Evolutionary conservation across 805 yeast species (phyloP).

Genomic region (Candida insectalens): DNA sequence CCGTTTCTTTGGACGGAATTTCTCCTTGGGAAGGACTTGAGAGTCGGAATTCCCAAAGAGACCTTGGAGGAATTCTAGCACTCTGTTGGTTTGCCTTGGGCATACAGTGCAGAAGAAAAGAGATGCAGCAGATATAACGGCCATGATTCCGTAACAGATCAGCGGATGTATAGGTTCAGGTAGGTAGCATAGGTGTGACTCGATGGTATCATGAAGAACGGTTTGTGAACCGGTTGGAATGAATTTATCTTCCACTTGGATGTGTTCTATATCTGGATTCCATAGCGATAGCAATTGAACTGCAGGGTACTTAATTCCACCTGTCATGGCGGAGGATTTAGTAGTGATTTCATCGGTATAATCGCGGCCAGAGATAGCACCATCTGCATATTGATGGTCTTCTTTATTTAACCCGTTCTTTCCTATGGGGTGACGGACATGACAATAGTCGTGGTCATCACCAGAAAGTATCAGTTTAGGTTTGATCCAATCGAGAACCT

Average conservation of each 20-base stretch:
- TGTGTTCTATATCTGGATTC: conserved; percentile 14
- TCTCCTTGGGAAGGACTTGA: not conserved
- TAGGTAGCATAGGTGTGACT: conserved; percentile 20
- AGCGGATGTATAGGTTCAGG: conserved; percentile 20
- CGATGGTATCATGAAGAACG: conserved; percentile 19
- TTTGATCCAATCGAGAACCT: conserved; percentile 44
- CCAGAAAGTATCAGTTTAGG: conserved; percentile 80
- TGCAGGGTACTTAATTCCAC: conserved; percentile 83
- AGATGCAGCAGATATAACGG: conserved; percentile 9
- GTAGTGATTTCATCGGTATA: conserved; percentile 70
- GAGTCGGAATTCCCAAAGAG: too few relatives aligned
- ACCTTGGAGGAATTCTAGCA: conserved; percentile 10
- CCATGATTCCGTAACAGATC: conserved; percentile 9
- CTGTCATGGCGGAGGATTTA: conserved; percentile 86
- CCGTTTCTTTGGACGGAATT: not conserved
- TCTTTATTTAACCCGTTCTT: conserved; percentile 8
- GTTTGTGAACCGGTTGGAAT: conserved; percentile 11
- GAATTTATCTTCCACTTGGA: conserved; percentile 1
- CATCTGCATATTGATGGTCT: conserved; percentile 6
- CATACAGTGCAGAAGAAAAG: conserved; percentile 12
- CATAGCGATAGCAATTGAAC: conserved; percentile 67
- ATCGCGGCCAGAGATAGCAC: conserved; percentile 8
- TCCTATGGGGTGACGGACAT: conserved; percentile 40
- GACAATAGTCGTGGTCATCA: conserved; percentile 96
- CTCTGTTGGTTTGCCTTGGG: conserved; percentile 11